phyloP scores from a whole-genome alignment of 2,329 filamentous ascomycete genomes.

The Talaromyces islandicus region DNA sequence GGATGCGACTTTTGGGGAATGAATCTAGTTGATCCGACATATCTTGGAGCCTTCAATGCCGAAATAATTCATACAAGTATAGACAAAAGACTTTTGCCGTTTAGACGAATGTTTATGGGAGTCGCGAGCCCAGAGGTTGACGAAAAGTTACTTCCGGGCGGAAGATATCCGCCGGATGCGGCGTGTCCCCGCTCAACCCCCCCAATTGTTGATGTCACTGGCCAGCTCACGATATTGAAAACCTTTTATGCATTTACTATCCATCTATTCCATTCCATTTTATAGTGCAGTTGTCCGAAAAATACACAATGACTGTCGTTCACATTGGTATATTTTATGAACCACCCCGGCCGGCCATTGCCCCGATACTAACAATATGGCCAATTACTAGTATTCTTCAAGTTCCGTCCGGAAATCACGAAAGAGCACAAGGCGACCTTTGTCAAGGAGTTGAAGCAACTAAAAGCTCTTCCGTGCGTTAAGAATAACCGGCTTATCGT shows the following conservation, averaged over 20 bases:
- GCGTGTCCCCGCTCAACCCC: neutral
- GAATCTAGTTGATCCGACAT: constrained; percentile 18
- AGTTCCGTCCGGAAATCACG: constrained; percentile 40
- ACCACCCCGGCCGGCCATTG: neutral
- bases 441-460: constrained; percentile 41
- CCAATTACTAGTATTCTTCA: constrained; percentile 41
- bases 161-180: neutral
- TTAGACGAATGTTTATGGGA: neutral
- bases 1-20: constrained; percentile 24
- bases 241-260: neutral
- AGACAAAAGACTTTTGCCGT: neutral
- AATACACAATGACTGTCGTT: constrained; percentile 1
- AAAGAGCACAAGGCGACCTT: constrained; percentile 42
- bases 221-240: neutral
- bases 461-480: constrained; percentile 46
- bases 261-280: neutral
- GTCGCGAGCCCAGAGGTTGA: neutral
- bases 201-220: neutral
- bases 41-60: neutral
- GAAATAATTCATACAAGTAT: neutral
- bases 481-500: constrained; percentile 45
- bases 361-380: neutral
- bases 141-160: neutral
- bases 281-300: neutral
- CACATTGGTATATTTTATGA: neutral